phyloP scores from a whole-genome alignment of 805 yeast genomes.

The Kazachstania bromeliacearum region DNA sequence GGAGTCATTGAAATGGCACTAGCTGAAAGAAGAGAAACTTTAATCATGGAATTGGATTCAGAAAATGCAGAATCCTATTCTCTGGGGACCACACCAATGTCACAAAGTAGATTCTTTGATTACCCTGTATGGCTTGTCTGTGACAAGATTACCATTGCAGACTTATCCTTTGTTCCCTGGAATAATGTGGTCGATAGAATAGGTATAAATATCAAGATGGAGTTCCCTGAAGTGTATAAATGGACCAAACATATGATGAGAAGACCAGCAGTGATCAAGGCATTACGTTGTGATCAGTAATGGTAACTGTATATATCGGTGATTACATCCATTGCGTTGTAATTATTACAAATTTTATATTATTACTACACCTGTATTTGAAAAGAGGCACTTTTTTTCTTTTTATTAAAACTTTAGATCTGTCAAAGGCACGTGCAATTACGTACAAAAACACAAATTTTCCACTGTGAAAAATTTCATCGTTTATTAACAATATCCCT shows the following conservation, averaged over 20 bases:
- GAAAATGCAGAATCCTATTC: conserved; percentile 83
- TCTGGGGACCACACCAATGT: conserved; percentile 79
- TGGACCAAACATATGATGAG: conserved; percentile 96
- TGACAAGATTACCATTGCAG: conserved; percentile 76
- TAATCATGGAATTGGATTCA: conserved; percentile 79
- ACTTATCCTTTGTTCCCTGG: conserved; percentile 92
- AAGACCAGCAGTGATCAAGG: conserved; percentile 83
- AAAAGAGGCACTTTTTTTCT: too few species aligned
- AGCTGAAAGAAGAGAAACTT: conserved; percentile 84
- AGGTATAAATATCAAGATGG: conserved; percentile 77
- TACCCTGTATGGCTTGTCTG: conserved; percentile 95
- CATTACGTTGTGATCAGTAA: conserved; percentile 58
- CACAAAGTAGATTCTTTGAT: conserved; percentile 79
- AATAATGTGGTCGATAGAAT: conserved; percentile 89
- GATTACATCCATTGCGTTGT: too few species aligned
- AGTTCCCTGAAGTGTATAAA: conserved; percentile 90
- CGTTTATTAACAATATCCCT: too few species aligned
- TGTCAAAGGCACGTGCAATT: too few species aligned
- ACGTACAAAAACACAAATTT: too few species aligned
- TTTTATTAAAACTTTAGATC: too few species aligned
- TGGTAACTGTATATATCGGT: too few species aligned
- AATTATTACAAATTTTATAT: too few species aligned
- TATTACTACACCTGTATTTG: too few species aligned
- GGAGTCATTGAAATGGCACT: conserved; percentile 92
- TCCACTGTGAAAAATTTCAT: too few species aligned